phyloP scores from a whole-genome alignment of 2,329 filamentous ascomycete species.

The Neurospora sp. region DNA sequence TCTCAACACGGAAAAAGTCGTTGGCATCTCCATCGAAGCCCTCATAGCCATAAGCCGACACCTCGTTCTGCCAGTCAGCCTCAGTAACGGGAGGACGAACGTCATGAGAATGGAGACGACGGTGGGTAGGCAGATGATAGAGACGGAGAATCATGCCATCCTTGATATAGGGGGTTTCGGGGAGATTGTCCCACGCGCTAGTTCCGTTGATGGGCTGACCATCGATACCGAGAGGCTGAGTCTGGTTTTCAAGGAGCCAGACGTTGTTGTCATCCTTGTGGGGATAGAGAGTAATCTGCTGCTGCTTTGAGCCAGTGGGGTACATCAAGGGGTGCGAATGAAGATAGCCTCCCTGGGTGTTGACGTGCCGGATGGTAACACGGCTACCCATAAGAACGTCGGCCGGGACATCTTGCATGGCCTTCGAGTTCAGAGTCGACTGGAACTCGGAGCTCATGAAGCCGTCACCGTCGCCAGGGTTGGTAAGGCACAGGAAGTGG shows the following conservation, averaged over 20 bases:
- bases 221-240: conserved; percentile 69
- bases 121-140: conserved; percentile 74
- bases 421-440: conserved; percentile 90
- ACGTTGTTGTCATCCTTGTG: conserved; percentile 99
- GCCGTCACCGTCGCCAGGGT: conserved; percentile 93
- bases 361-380: conserved; percentile 80
- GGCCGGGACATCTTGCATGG: conserved; percentile 88
- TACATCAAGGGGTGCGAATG: conserved; percentile 98
- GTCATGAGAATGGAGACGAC: conserved; percentile 92
- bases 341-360: conserved; percentile 94
- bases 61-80: conserved; percentile 89
- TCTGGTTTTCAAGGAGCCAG: conserved; percentile 92
- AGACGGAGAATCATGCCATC: conserved; percentile 74
- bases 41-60: conserved; percentile 94
- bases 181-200: conserved; percentile 68
- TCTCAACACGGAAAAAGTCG: conserved; percentile 89
- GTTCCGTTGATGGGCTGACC: conserved; percentile 73
- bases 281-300: conserved; percentile 95
- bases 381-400: conserved; percentile 86
- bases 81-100: conserved; percentile 79
- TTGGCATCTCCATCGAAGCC: conserved; percentile 96
- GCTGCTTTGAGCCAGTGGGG: conserved; percentile 92
- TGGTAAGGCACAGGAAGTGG: conserved; percentile 85
- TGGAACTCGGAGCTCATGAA: conserved; percentile 99
- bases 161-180: conserved; percentile 57